Conservation (phyloP, 192 early-diverging fungal genomes). For the Backusella australiensis region DNA sequence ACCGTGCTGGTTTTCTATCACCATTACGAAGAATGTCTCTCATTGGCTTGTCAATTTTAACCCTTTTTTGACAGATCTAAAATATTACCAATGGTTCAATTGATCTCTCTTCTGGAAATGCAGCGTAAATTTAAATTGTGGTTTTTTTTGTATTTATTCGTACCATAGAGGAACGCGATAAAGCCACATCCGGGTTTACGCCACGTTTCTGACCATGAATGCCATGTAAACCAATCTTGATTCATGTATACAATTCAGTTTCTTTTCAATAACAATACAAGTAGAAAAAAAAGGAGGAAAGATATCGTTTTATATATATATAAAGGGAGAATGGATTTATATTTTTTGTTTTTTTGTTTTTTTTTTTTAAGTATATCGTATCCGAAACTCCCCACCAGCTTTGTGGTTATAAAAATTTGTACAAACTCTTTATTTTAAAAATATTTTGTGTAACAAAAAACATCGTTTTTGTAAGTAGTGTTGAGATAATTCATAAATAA, state of each 20-base stretch:
- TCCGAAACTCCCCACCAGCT: background rate
- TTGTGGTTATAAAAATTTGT: background rate
- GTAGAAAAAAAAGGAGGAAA: background rate
- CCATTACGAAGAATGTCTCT: background rate
- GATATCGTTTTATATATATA: no score
- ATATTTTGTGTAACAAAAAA: background rate
- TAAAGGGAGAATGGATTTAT: background rate
- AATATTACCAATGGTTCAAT: background rate
- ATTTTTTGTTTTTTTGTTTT: no score
- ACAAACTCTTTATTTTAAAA: slow-evolving; percentile 3
- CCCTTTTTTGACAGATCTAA: background rate
- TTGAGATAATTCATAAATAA: background rate
- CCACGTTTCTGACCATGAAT: no score
- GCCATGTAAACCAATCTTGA: no score
- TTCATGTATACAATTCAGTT: background rate
- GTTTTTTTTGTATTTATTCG: no score
- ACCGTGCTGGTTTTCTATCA: background rate
- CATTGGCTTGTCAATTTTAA: background rate
- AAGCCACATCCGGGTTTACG: no score
- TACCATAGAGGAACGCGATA: no score
- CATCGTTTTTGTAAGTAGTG: background rate
- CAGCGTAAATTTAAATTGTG: no score
- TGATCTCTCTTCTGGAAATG: background rate
- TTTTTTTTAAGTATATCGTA: background rate
- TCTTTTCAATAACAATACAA: background rate